phyloP scores from a whole-genome alignment of 2,329 filamentous ascomycete genomes.

The Cryoendolithus antarcticus region DNA sequence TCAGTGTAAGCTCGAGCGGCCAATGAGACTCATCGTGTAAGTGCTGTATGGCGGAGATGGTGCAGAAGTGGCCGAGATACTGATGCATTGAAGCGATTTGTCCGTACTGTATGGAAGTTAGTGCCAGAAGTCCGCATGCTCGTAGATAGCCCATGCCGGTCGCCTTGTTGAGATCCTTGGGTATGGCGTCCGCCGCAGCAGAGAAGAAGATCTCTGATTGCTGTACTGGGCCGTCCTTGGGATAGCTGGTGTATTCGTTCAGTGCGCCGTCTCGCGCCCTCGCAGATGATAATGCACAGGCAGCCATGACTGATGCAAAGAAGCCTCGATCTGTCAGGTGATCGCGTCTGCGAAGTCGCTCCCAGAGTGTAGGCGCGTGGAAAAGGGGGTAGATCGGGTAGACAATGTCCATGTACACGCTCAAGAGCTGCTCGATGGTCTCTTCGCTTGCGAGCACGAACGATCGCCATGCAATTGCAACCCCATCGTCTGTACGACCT shows the following conservation, averaged over 20 bases:
- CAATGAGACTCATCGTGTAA: slow-evolving; percentile 44
- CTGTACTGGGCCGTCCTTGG: slow-evolving; percentile 17
- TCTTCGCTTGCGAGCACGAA: slow-evolving; percentile 28
- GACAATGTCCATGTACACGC: slow-evolving; percentile 41
- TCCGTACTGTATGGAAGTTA: slow-evolving; percentile 41
- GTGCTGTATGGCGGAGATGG: slow-evolving; percentile 35
- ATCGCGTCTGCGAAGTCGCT: slow-evolving; percentile 30
- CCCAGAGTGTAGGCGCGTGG: slow-evolving; percentile 33
- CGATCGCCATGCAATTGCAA: slow-evolving; percentile 27
- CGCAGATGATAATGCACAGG: slow-evolving; percentile 38
- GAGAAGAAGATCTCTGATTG: slow-evolving; percentile 34
- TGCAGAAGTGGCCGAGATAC: slow-evolving; percentile 40
- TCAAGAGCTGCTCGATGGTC: slow-evolving; percentile 29
- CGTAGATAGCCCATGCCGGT: slow-evolving; percentile 31
- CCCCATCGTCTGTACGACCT: slow-evolving; percentile 13
- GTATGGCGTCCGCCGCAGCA: slow-evolving; percentile 30
- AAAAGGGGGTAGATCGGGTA: slow-evolving; percentile 44
- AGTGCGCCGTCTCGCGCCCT: slow-evolving; percentile 40
- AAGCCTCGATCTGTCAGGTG: slow-evolving; percentile 32
- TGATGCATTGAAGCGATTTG: slow-evolving; percentile 38
- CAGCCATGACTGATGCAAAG: slow-evolving; percentile 41
- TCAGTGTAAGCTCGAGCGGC: slow-evolving; percentile 32
- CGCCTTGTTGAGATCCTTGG: slow-evolving; percentile 24
- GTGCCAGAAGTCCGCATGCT: slow-evolving; percentile 36
- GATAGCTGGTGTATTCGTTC: slow-evolving; percentile 15